Evolutionary conservation across 441 rosid species (phyloP), one percentile per base, ranked within the genome.

Genomic region (Gossypium gossypioides): DNA sequence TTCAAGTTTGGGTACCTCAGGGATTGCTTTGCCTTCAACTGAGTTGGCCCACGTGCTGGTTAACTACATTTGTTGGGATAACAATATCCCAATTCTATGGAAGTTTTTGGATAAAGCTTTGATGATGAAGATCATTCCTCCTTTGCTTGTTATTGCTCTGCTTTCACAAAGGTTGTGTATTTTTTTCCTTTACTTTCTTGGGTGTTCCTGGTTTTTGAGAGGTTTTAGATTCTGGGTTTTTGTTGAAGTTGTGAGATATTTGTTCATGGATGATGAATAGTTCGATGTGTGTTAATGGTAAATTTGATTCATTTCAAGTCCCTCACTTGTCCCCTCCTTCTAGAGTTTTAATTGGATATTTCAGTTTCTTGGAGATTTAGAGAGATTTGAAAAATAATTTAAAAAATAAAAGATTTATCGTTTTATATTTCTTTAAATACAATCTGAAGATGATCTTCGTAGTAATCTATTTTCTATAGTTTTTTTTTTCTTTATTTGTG

Each of bases 51-150:
- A 84, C 46, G 75, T 80, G 40, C 69, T 89, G 68, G 91, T 89
- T 22, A 82, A 83, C 13, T 84, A 84, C 94, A 81, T 89, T 83
- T 84, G 84, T 57, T 87, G 90, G 91, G 94, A 87, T 15, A 87
- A 89, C 71, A 87, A 86, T 81, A 83, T 86, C 27, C 94, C 94
- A 22, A 51, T 82, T 57, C 63, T 85, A 51, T 89, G 94, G 94
- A 89, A 89, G 86, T 87, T 89, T 51, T 80, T 89, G 24, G 94
- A 87, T 29, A 80, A 84, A 65, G 90, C 94, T 37, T 79, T 89
- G 75, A 70, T 76, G 27, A 68, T 81, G 25, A 80, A 80, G 68
- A 83, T 89, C 29, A 90, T 80, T 68, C 86, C 91, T 74, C 94
- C 94, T 72, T 71, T 85, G 78, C 80, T 89, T 27, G 84, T 86